Base-by-base conservation (phyloP, 441 rosid genomes). In the Adansonia gregorii region DNA sequence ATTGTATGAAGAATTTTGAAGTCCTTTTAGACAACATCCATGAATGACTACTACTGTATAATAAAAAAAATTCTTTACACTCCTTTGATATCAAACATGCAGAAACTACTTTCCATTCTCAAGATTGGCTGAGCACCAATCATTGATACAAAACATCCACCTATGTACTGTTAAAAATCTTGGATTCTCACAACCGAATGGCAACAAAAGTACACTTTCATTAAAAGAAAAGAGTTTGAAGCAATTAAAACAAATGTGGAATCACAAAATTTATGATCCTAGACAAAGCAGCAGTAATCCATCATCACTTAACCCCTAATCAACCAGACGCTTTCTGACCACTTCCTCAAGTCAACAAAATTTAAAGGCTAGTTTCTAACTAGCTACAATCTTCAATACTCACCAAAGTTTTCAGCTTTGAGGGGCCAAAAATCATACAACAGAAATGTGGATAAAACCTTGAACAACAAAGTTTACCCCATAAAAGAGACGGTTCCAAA, bases 401-500 rank as follows among this genome's bases (percentile, higher is more conserved):
- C 46, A 64, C 20, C 48, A 64, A 31, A 31, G 46, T 11, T 60
- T 60, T 60, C n/a, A 60, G 41, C 66, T 10, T 22, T 60, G 24
- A 2, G n/a, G 17, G 4, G 9, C 67, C 45, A 14, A 63, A 5
- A 35, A 63, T 1, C 67, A 63, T 63, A 31, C 6, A 31, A 63
- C 63, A 58, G 17, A 68, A 68, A 20, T 1, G 3, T 68, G 55
- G 20, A 3, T 48, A 20, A 67, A 68, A 8, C n/a, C 39, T 68
- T 68, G 43, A 22, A 48, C 19, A 68, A 68, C 19, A 49, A 12
- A 48, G 12, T 46, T 68, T 11, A 14, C 56, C 20, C 61, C 17
- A 68, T 48, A 39, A 68, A 68, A 48, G 10, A 68, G 11, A 10
- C 72, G 48, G 56, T 68, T 68, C 72, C 56, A 68, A 48, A 20